Base-by-base conservation (phyloP, 1,284 basidiomycete genomes). In the Heterobasidion occidentale region DNA sequence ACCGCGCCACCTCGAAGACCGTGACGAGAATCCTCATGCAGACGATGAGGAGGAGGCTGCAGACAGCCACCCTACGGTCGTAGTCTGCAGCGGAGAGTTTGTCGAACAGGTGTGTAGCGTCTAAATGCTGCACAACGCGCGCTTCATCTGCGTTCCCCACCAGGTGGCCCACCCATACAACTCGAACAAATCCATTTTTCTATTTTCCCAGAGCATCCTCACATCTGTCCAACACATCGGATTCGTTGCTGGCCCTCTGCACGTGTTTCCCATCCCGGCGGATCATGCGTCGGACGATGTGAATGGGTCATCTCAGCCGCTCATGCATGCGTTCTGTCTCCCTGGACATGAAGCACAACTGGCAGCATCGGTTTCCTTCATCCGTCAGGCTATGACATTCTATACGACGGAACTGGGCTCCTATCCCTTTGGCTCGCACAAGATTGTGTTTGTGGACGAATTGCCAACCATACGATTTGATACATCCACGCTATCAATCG, bases 221-320 rank as follows among this genome's bases (percentile, higher is more conserved):
- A 96, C 94, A 0, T 94, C 94, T 15, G 92, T 91, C 9, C 97
- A 99, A 68, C 97, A 99, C 67, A 86, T 99, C 60, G 88, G 90
- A 9, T 98, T 98, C 67, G 94, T 95, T 51, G 93, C 93, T 6
- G 97, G 97, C 0, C 94, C 96, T 2, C 98, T 99, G 66, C 84
- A 93, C 67, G 78, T 94, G 46, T 75, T 88, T 63, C 77, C 86
- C 11, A 85, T 96, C 36, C 81, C 87, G 19, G 68, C 80, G 54
- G 81, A 90, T 65, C 69, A 80, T 61, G 70, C 73, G 7, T 77
- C 85, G 58, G 64, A 67, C 27, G 83, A 88, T 60, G 79, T 72
- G n/a, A 73, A 80, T n/a, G 79, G 79, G 38, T 77, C 77, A n/a
- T 77, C 81, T 0, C 90, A 94, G 66, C 87, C 92, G n/a, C 81